Conservation (phyloP, 345 rosid species). For the Psidium guajava region DNA sequence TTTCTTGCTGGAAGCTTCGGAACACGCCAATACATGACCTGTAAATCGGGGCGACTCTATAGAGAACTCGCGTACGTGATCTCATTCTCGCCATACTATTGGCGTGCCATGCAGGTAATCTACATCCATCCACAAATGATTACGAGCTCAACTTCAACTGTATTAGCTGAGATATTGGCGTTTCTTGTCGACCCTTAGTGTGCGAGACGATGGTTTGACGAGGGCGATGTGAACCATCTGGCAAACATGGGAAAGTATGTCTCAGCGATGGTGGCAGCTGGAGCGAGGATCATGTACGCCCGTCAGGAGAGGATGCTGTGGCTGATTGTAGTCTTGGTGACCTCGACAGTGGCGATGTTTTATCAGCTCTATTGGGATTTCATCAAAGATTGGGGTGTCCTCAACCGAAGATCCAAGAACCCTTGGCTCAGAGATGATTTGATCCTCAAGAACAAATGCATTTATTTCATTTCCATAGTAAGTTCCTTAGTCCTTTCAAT, state of each 20-base stretch:
- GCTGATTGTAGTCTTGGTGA: slow-evolving; percentile 46
- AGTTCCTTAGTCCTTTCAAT: slow-evolving; percentile 8
- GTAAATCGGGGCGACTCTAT: slow-evolving; percentile 53
- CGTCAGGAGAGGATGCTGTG: slow-evolving; percentile 33
- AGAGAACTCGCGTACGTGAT: slow-evolving; percentile 69
- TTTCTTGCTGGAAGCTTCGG: slow-evolving; percentile 61
- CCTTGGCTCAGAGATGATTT: slow-evolving; percentile 80
- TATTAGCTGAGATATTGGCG: not conserved
- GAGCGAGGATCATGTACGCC: slow-evolving; percentile 68
- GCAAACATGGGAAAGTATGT: slow-evolving; percentile 96
- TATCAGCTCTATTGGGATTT: slow-evolving; percentile 98
- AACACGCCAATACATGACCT: slow-evolving; percentile 56
- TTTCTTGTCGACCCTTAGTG: slow-evolving; percentile 27
- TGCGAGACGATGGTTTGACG: slow-evolving; percentile 88
- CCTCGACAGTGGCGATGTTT: slow-evolving; percentile 56
- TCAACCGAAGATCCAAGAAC: slow-evolving; percentile 60
- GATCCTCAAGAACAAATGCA: slow-evolving; percentile 57
- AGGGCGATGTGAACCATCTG: slow-evolving; percentile 48
- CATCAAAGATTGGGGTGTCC: slow-evolving; percentile 86
- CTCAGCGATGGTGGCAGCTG: slow-evolving; percentile 95
- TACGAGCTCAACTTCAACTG: not conserved
- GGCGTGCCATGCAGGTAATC: slow-evolving; percentile 97
- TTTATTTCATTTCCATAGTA: slow-evolving; percentile 75
- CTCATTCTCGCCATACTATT: slow-evolving; percentile 81
- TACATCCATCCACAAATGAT: not conserved